Evolutionary conservation across 192 early-diverging fungal genomes (phyloP).

Genomic region (Umbelopsis ramanniana): DNA sequence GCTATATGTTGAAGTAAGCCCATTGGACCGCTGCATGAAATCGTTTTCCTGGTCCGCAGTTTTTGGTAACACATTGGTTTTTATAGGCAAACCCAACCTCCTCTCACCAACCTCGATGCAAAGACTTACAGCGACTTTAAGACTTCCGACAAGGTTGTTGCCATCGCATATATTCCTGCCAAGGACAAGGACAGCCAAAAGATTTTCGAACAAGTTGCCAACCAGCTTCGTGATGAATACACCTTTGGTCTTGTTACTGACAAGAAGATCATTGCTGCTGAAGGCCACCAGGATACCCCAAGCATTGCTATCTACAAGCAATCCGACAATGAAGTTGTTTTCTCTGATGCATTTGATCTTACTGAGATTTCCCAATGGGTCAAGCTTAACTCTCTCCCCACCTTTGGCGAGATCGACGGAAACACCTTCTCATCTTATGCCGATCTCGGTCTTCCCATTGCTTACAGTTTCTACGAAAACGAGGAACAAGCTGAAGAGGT

Average conservation of each 20-base stretch:
- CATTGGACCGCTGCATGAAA: neutral
- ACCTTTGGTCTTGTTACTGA: slow-evolving; percentile 82
- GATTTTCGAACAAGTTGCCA: slow-evolving; percentile 70
- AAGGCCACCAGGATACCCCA: slow-evolving; percentile 57
- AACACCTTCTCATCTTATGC: slow-evolving; percentile 91
- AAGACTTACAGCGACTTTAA: slow-evolving; percentile 79
- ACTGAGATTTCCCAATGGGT: slow-evolving; percentile 72
- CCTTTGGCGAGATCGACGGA: slow-evolving; percentile 89
- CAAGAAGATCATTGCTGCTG: slow-evolving; percentile 56
- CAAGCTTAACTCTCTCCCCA: slow-evolving; percentile 78
- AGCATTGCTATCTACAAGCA: slow-evolving; percentile 86
- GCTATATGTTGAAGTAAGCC: slow-evolving; percentile 89
- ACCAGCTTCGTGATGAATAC: slow-evolving; percentile 84
- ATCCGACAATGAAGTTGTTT: slow-evolving; percentile 72
- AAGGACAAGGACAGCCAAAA: slow-evolving; percentile 67
- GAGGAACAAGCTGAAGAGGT: slow-evolving; percentile 56
- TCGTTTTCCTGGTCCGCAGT: neutral
- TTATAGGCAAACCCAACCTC: slow-evolving; percentile 78
- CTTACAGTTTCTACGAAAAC: slow-evolving; percentile 81
- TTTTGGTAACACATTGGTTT: neutral
- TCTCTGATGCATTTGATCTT: slow-evolving; percentile 60
- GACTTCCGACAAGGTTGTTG: slow-evolving; percentile 84
- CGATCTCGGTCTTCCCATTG: slow-evolving; percentile 86
- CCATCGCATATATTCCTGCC: slow-evolving; percentile 81
- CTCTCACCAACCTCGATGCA: slow-evolving; percentile 69